phyloP scores from a whole-genome alignment of 257 asterid species.

The Solanum chilense region DNA sequence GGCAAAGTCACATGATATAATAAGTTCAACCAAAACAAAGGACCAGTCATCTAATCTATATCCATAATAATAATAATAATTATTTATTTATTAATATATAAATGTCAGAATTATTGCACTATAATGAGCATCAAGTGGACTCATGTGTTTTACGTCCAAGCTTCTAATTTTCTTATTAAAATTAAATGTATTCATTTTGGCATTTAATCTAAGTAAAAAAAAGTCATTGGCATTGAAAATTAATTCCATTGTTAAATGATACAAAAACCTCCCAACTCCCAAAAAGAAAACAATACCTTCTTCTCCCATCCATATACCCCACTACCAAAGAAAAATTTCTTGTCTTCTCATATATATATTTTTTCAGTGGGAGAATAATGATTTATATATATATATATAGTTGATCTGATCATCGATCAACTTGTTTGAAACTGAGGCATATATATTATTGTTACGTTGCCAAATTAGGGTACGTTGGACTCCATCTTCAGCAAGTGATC shows the following conservation, averaged over 20 bases:
- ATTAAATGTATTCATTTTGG: background rate
- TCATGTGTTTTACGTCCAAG: slow-evolving; percentile 24
- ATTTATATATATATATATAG: background rate
- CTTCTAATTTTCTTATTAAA: background rate
- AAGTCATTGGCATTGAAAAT: slow-evolving; percentile 22
- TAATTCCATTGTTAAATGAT: slow-evolving; percentile 32
- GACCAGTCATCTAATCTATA: slow-evolving; percentile 42
- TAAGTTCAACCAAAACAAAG: slow-evolving; percentile 56
- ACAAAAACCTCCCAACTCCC: slow-evolving; percentile 24
- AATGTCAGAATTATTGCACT: slow-evolving; percentile 54
- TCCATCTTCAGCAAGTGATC: background rate
- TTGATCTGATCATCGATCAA: background rate
- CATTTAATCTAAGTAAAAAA: background rate
- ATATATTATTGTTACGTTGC: background rate
- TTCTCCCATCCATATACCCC: background rate
- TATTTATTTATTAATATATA: background rate
- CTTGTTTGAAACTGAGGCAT: background rate
- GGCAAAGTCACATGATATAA: slow-evolving; percentile 50
- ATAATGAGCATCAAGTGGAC: slow-evolving; percentile 40
- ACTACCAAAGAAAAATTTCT: background rate
- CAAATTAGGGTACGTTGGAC: too few species aligned
- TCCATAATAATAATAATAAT: background rate
- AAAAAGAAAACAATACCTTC: background rate
- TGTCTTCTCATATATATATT: background rate
- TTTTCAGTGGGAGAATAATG: background rate